A percentile compares a stretch with the other conserved stretches of the same genome.
These are phyloP conservation scores for Elaeagnus macrophylla DNA, from an alignment of 306 rosid genomes.

Conservation along the genomic window DNA sequence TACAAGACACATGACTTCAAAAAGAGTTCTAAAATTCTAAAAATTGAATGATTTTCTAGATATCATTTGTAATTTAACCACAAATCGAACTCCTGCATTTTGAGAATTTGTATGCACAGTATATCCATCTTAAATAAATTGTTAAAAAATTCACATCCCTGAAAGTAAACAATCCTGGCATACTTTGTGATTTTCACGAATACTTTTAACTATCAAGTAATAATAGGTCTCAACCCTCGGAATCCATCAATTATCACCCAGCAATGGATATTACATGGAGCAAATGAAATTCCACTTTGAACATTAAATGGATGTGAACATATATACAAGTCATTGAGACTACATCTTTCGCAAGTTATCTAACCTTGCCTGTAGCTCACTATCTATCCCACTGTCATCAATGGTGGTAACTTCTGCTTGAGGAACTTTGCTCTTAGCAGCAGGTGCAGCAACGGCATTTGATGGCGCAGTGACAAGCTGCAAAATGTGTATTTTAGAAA, in stretches of 20 bases:
- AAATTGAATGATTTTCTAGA: too few relatives aligned
- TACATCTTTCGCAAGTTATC: slow-evolving; percentile 85
- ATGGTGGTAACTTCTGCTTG: slow-evolving; percentile 58
- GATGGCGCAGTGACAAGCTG: slow-evolving; percentile 94
- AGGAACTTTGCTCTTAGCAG: slow-evolving; percentile 54
- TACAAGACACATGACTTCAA: too few relatives aligned
- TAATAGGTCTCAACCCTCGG: slow-evolving; percentile 11
- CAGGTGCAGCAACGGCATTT: slow-evolving; percentile 72
- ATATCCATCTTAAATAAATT: too few relatives aligned
- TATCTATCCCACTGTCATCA: slow-evolving; percentile 76
- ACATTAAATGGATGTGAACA: slow-evolving; percentile 15
- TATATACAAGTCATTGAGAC: slow-evolving; percentile 17
- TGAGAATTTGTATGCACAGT: too few relatives aligned
- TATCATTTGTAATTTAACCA: too few relatives aligned
- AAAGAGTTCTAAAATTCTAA: too few relatives aligned
- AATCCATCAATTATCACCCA: slow-evolving; percentile 28
- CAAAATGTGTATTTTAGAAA: slow-evolving; percentile 7
- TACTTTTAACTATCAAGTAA: slow-evolving; percentile 1
- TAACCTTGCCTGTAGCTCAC: slow-evolving; percentile 85
- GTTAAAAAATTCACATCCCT: not conserved
- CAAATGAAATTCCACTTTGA: slow-evolving; percentile 20
- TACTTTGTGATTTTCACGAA: not conserved
- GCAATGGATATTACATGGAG: slow-evolving; percentile 18
- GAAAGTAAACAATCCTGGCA: not conserved
- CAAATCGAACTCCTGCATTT: too few relatives aligned